Conservation (phyloP, 768 basidiomycete species). For the Mycena polygramma region DNA sequence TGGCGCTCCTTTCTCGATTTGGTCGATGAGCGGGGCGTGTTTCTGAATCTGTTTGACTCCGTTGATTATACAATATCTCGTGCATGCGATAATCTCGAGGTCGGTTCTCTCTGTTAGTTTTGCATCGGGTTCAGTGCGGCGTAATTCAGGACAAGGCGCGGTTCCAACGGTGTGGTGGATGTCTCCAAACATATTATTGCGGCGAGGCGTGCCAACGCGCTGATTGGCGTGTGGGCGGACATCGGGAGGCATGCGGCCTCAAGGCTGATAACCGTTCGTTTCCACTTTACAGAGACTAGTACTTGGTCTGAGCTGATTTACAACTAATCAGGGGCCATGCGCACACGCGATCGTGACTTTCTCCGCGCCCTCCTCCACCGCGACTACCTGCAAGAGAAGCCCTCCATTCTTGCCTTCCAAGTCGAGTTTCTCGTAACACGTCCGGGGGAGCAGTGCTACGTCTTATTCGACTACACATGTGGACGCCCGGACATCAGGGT, state of each 20-base stretch:
- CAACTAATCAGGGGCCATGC: neutral
- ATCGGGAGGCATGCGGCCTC: neutral
- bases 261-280: too few species aligned
- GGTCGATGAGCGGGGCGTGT: slow-evolving; percentile 12
- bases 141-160: slow-evolving; percentile 5
- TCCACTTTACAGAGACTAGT: too few species aligned
- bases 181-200: slow-evolving; percentile 18
- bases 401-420: slow-evolving; percentile 6
- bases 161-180: slow-evolving; percentile 16
- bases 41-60: slow-evolving; percentile 14
- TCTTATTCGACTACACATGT: slow-evolving; percentile 20
- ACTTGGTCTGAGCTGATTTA: neutral
- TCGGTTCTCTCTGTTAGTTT: neutral
- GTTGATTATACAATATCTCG: neutral
- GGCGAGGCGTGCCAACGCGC: slow-evolving; percentile 20
- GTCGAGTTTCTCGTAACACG: slow-evolving; percentile 12
- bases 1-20: slow-evolving; percentile 11
- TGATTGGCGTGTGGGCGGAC: slow-evolving; percentile 19
- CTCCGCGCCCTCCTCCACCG: slow-evolving; percentile 12
- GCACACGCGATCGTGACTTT: slow-evolving; percentile 12
- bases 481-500: slow-evolving; percentile 3
- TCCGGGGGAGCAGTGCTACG: slow-evolving; percentile 15
- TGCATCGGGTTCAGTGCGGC: slow-evolving; percentile 6
- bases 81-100: slow-evolving; percentile 21
- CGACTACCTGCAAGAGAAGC: slow-evolving; percentile 11